These are phyloP conservation scores for Salix suchowensis DNA, from an alignment of 345 rosid species.

Conservation along the genomic window DNA sequence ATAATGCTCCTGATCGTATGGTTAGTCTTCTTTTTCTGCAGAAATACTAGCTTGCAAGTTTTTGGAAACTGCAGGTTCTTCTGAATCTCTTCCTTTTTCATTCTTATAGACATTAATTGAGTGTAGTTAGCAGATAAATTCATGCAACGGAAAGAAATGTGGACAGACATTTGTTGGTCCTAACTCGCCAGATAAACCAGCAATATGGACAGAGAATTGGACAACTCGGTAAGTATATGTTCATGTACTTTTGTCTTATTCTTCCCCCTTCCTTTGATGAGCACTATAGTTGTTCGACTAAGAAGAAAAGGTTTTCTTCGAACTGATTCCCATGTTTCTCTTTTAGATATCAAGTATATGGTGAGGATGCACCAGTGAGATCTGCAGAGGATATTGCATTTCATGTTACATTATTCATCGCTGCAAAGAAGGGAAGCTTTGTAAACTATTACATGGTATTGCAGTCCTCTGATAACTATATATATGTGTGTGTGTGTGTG, in stretches of 20 bases:
- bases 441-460: constrained; percentile 88
- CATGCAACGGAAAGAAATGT: constrained; percentile 81
- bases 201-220: constrained; percentile 94
- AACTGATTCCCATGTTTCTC: background rate
- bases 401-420: constrained; percentile 62
- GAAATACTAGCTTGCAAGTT: too few relatives aligned
- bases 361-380: constrained; percentile 44
- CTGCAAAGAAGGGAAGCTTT: constrained; percentile 70
- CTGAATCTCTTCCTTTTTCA: too few relatives aligned
- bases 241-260: too few relatives aligned
- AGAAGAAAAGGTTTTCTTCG: background rate
- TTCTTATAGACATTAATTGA: background rate
- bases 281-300: too few relatives aligned
- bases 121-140: constrained; percentile 46
- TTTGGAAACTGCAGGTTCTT: too few relatives aligned
- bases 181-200: constrained; percentile 73
- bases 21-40: constrained; percentile 31
- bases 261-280: too few relatives aligned
- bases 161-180: constrained; percentile 81
- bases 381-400: constrained; percentile 73
- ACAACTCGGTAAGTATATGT: constrained; percentile 55
- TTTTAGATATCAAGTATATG: constrained; percentile 54
- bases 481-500: background rate
- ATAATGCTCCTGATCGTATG: constrained; percentile 82
- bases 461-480: too few relatives aligned